phyloP scores from a whole-genome alignment of 768 basidiomycete genomes.

The Termitomyces sp. region DNA sequence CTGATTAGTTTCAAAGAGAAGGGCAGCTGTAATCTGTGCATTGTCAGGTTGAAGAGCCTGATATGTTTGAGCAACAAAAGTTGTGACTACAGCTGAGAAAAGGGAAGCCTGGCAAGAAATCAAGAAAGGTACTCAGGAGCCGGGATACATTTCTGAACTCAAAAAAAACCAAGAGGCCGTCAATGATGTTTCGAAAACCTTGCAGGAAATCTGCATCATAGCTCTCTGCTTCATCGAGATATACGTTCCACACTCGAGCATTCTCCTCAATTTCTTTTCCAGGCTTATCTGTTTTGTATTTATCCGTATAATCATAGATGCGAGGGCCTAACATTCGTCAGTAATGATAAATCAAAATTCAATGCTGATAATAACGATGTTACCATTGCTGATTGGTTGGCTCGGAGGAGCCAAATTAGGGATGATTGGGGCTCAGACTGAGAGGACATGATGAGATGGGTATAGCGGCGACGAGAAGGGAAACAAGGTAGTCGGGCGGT shows the following conservation, averaged over 20 bases:
- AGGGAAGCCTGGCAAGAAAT: neutral
- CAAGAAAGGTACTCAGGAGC: neutral
- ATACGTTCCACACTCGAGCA: neutral
- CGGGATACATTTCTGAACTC: neutral
- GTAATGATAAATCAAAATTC: neutral
- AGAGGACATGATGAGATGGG: neutral
- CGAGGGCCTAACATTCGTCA: neutral
- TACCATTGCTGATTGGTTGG: neutral
- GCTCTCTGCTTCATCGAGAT: neutral
- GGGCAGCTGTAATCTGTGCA: neutral
- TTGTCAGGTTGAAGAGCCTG: too few species aligned
- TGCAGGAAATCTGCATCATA: neutral
- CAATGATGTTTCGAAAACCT: too few species aligned
- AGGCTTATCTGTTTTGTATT: neutral
- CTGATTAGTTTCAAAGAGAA: neutral
- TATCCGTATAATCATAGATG: neutral
- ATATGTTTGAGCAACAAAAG: too few species aligned
- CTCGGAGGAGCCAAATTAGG: neutral
- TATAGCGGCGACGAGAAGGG: neutral
- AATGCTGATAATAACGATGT: neutral
- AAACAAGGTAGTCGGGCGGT: too few species aligned
- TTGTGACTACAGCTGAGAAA: neutral
- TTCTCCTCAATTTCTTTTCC: neutral
- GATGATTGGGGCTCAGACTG: neutral
- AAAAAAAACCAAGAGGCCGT: too few species aligned